Conservation (phyloP, 2,329 filamentous ascomycete genomes). For the Zymoseptoria brevis region DNA sequence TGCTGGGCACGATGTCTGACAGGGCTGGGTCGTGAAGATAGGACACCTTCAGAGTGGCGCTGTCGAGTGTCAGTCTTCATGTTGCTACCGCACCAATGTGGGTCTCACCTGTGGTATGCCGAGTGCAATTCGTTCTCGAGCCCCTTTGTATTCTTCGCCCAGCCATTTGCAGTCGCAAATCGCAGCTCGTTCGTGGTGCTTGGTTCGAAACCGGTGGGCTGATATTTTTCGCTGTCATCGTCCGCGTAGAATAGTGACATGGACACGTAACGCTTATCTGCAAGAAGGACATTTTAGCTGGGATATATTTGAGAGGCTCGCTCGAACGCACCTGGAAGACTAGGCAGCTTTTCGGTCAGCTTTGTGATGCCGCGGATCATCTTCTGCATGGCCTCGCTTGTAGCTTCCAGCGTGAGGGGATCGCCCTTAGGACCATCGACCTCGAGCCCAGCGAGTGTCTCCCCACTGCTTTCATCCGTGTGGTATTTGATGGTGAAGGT, state of each 20-base stretch:
- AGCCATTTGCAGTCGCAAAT: constrained; percentile 33
- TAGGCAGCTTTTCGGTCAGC: constrained; percentile 33
- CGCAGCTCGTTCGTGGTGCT: constrained; percentile 25
- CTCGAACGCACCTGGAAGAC: constrained; percentile 34
- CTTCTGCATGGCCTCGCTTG: constrained; percentile 35
- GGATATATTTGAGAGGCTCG: neutral
- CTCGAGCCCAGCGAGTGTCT: constrained; percentile 18
- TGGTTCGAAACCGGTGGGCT: constrained; percentile 35
- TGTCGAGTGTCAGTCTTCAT: constrained; percentile 9
- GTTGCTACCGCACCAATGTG: neutral
- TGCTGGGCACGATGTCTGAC: neutral
- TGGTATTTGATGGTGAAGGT: constrained; percentile 43
- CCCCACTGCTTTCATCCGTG: constrained; percentile 5
- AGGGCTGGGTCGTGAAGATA: constrained; percentile 10
- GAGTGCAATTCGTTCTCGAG: constrained; percentile 29
- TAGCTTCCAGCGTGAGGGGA: constrained; percentile 32
- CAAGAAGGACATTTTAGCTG: neutral
- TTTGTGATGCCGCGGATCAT: constrained; percentile 37
- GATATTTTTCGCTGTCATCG: constrained; percentile 32
- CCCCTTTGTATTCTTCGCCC: constrained; percentile 29
- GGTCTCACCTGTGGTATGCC: constrained; percentile 33
- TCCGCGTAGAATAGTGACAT: constrained; percentile 40
- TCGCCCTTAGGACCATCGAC: constrained; percentile 26
- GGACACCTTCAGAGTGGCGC: constrained; percentile 16
- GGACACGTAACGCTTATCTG: constrained; percentile 35